Evolutionary conservation across 2,329 filamentous ascomycete species (phyloP).

Genomic region (Claviceps digitariae): DNA sequence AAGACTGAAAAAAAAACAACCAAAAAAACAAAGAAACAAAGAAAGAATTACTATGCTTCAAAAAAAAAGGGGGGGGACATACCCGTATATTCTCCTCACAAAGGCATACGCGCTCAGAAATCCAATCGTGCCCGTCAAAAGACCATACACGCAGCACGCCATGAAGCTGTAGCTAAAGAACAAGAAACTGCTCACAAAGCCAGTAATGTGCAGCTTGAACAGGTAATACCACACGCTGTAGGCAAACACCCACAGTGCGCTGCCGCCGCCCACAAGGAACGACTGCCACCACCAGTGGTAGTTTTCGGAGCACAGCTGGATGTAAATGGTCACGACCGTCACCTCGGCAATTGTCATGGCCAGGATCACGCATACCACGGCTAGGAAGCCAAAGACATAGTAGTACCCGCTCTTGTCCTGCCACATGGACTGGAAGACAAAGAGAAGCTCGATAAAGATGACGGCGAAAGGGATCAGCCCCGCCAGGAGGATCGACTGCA

Average conservation of each 20-base stretch:
- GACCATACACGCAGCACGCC: conserved; percentile 66
- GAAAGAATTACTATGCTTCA: too few relatives aligned
- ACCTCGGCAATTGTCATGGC: conserved; percentile 70
- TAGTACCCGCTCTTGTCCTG: conserved; percentile 87
- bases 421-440: conserved; percentile 78
- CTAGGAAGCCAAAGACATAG: conserved; percentile 79
- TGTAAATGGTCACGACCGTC: conserved; percentile 70
- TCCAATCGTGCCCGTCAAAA: conserved; percentile 71
- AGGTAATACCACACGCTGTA: conserved; percentile 80
- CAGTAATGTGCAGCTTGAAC: conserved; percentile 65
- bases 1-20: too few relatives aligned
- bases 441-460: conserved; percentile 76
- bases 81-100: conserved; percentile 72
- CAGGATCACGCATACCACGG: conserved; percentile 58
- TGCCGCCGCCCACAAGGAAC: conserved; percentile 65
- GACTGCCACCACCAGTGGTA: conserved; percentile 91
- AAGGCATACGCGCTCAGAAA: conserved; percentile 78
- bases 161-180: conserved; percentile 81
- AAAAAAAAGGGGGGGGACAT: conserved; percentile 23
- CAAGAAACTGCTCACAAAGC: conserved; percentile 63
- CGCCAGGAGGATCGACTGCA: conserved; percentile 54
- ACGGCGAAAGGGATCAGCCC: conserved; percentile 76
- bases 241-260: conserved; percentile 66
- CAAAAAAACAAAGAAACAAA: not conserved
- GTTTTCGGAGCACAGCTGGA: conserved; percentile 73